Base-by-base conservation (phyloP, 2,329 filamentous ascomycete genomes). In the Colletotrichum paranaense region DNA sequence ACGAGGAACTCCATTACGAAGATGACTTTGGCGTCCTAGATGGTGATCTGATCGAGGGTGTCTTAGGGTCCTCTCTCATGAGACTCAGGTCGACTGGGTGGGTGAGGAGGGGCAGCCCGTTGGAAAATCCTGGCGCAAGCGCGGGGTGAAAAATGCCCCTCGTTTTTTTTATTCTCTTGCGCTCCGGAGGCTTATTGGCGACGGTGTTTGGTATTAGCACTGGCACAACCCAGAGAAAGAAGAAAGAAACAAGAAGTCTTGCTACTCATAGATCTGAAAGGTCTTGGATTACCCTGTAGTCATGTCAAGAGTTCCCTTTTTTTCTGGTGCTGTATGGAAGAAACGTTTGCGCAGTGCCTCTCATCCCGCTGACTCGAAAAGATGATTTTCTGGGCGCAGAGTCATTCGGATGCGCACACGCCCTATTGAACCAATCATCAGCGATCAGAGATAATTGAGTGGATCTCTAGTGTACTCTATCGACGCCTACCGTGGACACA, bases 1-100 rank as follows among this genome's bases (percentile, higher is more conserved):
- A 99, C 92, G 73, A 99, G 88, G 80, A 94, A 98, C 75, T 97
- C 91, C 91, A 92, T 91, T 42, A 3, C 32, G 22, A 19, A 28
- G 38, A 42, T 19, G 11, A 3, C 38, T 42, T 7, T 6, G 5
- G 38, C 2, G 14, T 14, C 12, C 11, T 19, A 3, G 14, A 30
- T 26, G 28, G 49, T 38, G 16, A 46, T 46, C 42, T 46, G 5
- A 19, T 46, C 42, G 19, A 49, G 42, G 8, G 19, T 49, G 19
- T 8, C 11, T 49, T 22, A 1, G 19, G 42, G 3, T 11, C 42
- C 19, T 22, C 42, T 49, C 42, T 49, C 42, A 22, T 49, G 42
- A 49, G 42, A 49, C 42, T 49, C 38, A 16, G 35, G 35, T 42
- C 19, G 42, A 2, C 26, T 46, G 30, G 12, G 14, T 5, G 46